Evolutionary conservation across 768 basidiomycete species (phyloP).

Genomic region (Podaxis sp.): DNA sequence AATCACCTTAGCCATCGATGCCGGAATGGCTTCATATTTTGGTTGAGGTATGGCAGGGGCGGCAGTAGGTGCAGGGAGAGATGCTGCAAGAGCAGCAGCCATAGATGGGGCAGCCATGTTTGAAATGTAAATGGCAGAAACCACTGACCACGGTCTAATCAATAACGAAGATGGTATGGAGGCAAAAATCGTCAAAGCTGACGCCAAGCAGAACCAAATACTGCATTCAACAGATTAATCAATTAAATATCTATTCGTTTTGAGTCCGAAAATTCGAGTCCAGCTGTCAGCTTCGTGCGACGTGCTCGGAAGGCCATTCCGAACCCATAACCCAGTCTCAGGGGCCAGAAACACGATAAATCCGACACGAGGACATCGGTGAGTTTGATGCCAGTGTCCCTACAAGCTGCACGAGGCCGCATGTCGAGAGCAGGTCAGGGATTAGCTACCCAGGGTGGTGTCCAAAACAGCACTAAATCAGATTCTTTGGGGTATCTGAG

Average conservation of each 20-base stretch:
- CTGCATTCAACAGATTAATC: neutral
- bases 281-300: neutral
- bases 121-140: constrained; percentile 11
- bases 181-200: constrained; percentile 24
- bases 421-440: no score
- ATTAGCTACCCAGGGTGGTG: no score
- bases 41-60: constrained; percentile 63
- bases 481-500: no score
- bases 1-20: constrained; percentile 89
- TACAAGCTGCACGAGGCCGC: no score
- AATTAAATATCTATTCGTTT: neutral
- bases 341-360: neutral
- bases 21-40: constrained; percentile 83
- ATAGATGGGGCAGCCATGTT: constrained; percentile 78
- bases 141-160: neutral
- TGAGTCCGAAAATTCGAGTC: neutral
- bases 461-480: no score
- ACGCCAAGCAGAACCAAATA: constrained; percentile 34
- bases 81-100: constrained; percentile 90
- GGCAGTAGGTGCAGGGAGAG: constrained; percentile 65
- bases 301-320: neutral
- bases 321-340: neutral
- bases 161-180: neutral
- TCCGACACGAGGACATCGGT: no score
- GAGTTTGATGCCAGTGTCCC: no score